Base-by-base conservation (phyloP, 2,329 filamentous ascomycete genomes). In the Aspergillus flavus region DNA sequence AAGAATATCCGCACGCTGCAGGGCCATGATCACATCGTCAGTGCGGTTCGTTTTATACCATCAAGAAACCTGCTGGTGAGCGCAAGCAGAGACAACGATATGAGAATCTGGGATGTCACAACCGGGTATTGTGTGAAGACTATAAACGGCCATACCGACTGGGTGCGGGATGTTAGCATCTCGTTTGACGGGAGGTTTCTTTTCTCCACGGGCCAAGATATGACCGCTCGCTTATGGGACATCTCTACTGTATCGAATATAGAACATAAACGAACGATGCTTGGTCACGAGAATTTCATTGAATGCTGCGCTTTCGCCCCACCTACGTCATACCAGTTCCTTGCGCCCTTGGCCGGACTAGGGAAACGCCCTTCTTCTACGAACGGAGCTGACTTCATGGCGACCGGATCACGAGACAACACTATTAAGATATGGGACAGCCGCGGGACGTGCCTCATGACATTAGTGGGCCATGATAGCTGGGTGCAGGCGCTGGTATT, bases 111-210 rank as follows among this genome's bases (percentile, higher is more conserved):
- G 94, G 93, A 97, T 73, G 91, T 94, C 30, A 93, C 91, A 32
- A 97, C 93, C 0, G 94, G 94, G 6, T 97, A 94, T 76, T 97
- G 93, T 73, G 85, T 97, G 50, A 93, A 92, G 77, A 97, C 94
- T n/a, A 85, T 97, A 66, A 86, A 88, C 34, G 93, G 94, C 1
- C 94, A 97, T 72, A 85, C 85, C 3, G 93, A 91, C 69, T 97
- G 94, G 94, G 92, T 98, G n/a, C 89, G 94, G 63, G 92, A 94
- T 68, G 91, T 97, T 10, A 87, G 85, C 21, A 92, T 93, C 0
- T 95, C 92, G 1, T 84, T 89, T 48, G 94, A 97, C 72, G 94
- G 94, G 32, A 87, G 90, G 62, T 97, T 87, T 80, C 85, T 97
- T 2, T 77, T 97, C 45, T 96, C 93, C 2, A 90, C 90, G 5